phyloP scores from a whole-genome alignment of 805 yeast species.

The Sugiyamaella valdiviana region DNA sequence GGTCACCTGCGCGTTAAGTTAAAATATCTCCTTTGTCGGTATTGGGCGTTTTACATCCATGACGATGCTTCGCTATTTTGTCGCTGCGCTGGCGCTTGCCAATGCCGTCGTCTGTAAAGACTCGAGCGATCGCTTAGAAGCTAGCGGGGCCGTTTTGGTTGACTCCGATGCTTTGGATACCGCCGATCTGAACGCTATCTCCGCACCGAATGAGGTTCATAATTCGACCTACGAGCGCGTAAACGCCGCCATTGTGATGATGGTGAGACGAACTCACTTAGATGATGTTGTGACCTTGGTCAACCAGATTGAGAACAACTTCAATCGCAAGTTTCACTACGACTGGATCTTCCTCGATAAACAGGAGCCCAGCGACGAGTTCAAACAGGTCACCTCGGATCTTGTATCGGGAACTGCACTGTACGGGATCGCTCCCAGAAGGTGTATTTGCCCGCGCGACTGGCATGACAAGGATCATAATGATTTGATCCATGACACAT shows the following conservation, averaged over 20 bases:
- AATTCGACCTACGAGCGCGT: conserved; percentile 23
- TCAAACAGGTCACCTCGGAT: too few species aligned
- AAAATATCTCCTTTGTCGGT: too few species aligned
- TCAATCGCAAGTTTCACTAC: conserved; percentile 67
- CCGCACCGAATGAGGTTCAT: too few species aligned
- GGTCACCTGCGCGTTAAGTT: too few species aligned
- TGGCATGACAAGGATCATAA: conserved; percentile 70
- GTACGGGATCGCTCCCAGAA: conserved; percentile 64
- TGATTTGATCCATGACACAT: conserved; percentile 48
- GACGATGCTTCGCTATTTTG: too few species aligned
- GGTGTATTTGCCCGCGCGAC: conserved; percentile 81
- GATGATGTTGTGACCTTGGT: conserved; percentile 52
- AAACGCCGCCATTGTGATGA: conserved; percentile 44
- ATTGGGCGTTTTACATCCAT: too few species aligned
- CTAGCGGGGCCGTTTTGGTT: too few species aligned
- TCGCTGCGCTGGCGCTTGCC: too few species aligned
- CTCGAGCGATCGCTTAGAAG: too few species aligned
- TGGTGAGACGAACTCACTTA: conserved; percentile 66
- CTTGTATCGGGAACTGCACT: conserved; percentile 60
- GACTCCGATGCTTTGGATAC: too few species aligned
- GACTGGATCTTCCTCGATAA: conserved; percentile 94
- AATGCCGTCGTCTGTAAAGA: too few species aligned
- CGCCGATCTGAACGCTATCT: too few species aligned
- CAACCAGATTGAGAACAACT: conserved; percentile 67
- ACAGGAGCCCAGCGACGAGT: conserved; percentile 64